phyloP scores from a whole-genome alignment of 106 monocot species.

The Allium sativum region DNA sequence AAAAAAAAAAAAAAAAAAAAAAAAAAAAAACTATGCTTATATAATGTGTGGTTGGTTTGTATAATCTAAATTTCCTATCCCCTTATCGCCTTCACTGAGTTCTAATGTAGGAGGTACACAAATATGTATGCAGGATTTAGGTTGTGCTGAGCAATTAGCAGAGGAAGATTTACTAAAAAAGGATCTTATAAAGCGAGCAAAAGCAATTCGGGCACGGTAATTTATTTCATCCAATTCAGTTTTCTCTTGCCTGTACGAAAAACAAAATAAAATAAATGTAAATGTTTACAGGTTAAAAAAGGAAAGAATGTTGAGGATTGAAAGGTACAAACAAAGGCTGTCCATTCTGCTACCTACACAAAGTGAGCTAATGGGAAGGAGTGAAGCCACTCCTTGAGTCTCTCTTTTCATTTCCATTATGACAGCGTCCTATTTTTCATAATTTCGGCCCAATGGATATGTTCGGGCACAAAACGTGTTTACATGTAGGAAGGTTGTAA shows the following conservation, averaged over 20 bases:
- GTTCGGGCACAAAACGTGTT: too few relatives aligned
- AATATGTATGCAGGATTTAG: conserved; percentile 16
- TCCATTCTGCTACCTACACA: conserved; percentile 25
- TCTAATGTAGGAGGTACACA: neutral
- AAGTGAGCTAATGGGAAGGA: conserved; percentile 10
- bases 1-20: too few relatives aligned
- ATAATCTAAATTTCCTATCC: too few relatives aligned
- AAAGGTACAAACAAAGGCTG: conserved; percentile 27
- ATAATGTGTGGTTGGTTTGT: too few relatives aligned
- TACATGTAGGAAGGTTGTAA: too few relatives aligned
- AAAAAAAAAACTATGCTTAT: too few relatives aligned
- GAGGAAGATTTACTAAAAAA: conserved; percentile 17
- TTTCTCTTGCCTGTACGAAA: too few relatives aligned
- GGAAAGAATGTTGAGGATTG: conserved; percentile 20
- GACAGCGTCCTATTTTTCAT: too few relatives aligned
- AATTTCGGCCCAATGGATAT: too few relatives aligned
- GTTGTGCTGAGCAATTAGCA: conserved; percentile 16
- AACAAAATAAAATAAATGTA: too few relatives aligned
- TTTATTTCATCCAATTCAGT: neutral
- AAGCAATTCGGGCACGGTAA: conserved; percentile 36
- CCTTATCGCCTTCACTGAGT: too few relatives aligned
- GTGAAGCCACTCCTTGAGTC: conserved; percentile 2
- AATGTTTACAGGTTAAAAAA: conserved; percentile 15
- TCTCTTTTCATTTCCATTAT: too few relatives aligned
- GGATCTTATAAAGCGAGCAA: conserved; percentile 32